These are phyloP conservation scores for Gynandropsis gynandra DNA, from an alignment of 345 rosid genomes.

Conservation along the genomic window DNA sequence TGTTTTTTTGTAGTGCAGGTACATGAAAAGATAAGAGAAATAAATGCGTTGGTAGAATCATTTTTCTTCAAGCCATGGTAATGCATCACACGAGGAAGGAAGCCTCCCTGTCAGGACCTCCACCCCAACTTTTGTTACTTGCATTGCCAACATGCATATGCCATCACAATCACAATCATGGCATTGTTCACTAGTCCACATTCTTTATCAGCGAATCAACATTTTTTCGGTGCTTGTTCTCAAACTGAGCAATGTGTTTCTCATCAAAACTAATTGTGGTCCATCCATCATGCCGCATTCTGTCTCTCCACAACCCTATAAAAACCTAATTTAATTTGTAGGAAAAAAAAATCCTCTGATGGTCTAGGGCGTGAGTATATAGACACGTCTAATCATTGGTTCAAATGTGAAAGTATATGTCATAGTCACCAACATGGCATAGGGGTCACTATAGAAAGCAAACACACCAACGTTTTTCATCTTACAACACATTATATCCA, in stretches of 20 bases:
- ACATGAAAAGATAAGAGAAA: too few species aligned
- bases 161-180: too few species aligned
- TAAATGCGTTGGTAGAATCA: conserved; percentile 6
- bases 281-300: conserved; percentile 99
- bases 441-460: too few species aligned
- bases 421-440: too few species aligned
- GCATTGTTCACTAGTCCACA: neutral
- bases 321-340: neutral
- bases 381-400: conserved; percentile 97
- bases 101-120: conserved; percentile 85
- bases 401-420: conserved; percentile 93
- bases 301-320: conserved; percentile 77
- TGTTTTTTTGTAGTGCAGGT: too few species aligned
- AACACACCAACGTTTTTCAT: too few species aligned
- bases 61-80: conserved; percentile 59
- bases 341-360: neutral
- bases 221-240: conserved; percentile 81
- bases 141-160: conserved; percentile 15
- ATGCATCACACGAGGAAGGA: conserved; percentile 66
- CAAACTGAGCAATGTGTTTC: conserved; percentile 95
- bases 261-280: conserved; percentile 91
- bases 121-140: conserved; percentile 90
- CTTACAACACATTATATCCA: too few species aligned
- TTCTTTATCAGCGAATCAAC: neutral
- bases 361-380: too few species aligned